These are phyloP conservation scores for Nakazawaea laoshanensis DNA, from an alignment of 805 yeast genomes.

Conservation along the genomic window DNA sequence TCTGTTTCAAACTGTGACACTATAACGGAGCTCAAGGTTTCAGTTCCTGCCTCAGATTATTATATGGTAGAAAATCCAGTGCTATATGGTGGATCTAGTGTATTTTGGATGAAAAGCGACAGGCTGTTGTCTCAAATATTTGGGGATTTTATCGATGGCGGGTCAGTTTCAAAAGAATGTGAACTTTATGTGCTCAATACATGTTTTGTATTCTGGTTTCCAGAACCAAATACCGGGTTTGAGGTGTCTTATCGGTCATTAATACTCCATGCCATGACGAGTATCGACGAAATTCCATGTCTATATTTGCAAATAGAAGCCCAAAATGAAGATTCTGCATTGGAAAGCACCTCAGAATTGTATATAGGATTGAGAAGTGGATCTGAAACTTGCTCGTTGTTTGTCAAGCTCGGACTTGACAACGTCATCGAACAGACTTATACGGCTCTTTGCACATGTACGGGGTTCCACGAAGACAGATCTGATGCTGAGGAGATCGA, in stretches of 20 bases:
- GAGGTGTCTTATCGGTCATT: slow-evolving; percentile 12
- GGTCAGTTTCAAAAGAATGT: too few species aligned
- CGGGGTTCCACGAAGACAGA: slow-evolving; percentile 27
- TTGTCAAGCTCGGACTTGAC: slow-evolving; percentile 1
- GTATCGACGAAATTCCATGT: slow-evolving; percentile 1
- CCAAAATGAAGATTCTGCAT: background rate
- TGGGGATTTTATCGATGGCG: too few species aligned
- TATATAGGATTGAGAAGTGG: background rate
- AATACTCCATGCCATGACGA: slow-evolving; percentile 12
- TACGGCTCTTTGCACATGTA: slow-evolving; percentile 27
- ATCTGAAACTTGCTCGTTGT: background rate
- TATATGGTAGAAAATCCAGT: slow-evolving; percentile 10
- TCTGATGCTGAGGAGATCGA: slow-evolving; percentile 9
- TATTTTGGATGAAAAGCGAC: background rate
- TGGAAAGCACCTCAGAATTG: slow-evolving; percentile 1
- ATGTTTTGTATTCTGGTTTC: slow-evolving; percentile 12
- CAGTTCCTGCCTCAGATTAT: slow-evolving; percentile 6
- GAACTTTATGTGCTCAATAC: slow-evolving; percentile 12
- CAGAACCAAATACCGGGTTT: slow-evolving; percentile 6
- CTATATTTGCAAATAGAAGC: slow-evolving; percentile 13
- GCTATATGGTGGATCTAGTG: slow-evolving; percentile 7
- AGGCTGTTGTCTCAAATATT: too few species aligned
- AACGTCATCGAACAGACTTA: slow-evolving; percentile 16
- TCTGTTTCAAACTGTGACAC: slow-evolving; percentile 10
- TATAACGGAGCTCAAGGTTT: slow-evolving; percentile 1